Conservation (phyloP, 139 green algal genomes). For the Chlamydomonas sp. region DNA sequence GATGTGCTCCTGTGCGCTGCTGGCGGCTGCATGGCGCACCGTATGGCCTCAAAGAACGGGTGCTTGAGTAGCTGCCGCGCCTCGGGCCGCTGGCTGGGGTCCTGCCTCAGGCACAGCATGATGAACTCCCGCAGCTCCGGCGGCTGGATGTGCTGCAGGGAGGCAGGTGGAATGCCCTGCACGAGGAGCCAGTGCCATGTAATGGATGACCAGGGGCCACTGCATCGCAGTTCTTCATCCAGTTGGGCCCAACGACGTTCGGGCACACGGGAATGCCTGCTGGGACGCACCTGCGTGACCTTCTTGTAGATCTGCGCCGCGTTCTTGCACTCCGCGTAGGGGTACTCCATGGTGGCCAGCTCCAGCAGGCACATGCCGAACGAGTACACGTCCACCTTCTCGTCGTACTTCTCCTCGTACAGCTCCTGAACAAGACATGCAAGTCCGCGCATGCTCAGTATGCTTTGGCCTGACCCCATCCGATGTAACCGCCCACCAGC, state of each 20-base stretch:
- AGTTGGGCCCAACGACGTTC: no score
- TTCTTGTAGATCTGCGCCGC: conserved; percentile 97
- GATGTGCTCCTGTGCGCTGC: not conserved
- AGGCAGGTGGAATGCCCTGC: conserved; percentile 86
- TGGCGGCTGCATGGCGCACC: conserved; percentile 12
- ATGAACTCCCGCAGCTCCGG: conserved; percentile 91
- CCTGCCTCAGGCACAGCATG: conserved; percentile 82
- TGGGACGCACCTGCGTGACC: conserved; percentile 71
- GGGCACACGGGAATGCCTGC: no score
- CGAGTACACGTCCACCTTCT: conserved; percentile 92
- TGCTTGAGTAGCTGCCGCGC: conserved; percentile 94
- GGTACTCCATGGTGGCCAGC: conserved; percentile 95
- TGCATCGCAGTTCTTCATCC: not conserved
- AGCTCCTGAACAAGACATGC: conserved; percentile 68
- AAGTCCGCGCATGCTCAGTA: not conserved
- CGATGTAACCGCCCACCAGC: no score
- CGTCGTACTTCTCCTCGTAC: conserved; percentile 97
- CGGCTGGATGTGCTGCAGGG: conserved; percentile 82
- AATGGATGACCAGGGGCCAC: not conserved
- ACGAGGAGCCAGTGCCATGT: not conserved
- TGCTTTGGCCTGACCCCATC: not conserved
- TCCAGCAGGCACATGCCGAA: conserved; percentile 97
- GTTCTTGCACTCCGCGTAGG: conserved; percentile 95
- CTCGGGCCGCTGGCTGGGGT: conserved; percentile 76
- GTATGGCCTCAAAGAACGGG: conserved; percentile 88